Evolutionary conservation across 371 early-diverging fungal species (phyloP).

Genomic region (Globomyces sp.): DNA sequence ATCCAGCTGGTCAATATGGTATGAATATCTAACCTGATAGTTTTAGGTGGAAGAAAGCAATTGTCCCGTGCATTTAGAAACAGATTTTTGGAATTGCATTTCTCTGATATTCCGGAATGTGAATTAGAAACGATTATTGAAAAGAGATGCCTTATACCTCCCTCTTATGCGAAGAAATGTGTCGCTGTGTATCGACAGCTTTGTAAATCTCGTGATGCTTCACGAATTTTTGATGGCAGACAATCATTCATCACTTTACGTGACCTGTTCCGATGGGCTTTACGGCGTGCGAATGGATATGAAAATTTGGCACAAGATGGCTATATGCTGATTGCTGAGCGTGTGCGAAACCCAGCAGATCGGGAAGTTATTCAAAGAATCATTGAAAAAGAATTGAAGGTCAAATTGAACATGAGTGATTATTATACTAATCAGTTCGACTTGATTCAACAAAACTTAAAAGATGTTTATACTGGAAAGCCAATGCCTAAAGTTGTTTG

Average conservation of each 20-base stretch:
- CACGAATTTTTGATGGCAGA: conserved; percentile 89
- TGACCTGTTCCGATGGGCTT: conserved; percentile 98
- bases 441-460: background rate
- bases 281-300: conserved; percentile 75
- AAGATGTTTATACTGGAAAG: conserved; percentile 8
- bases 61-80: conserved; percentile 99
- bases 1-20: conserved; percentile 93
- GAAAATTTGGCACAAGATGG: conserved; percentile 90
- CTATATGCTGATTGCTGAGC: conserved; percentile 94
- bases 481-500: conserved; percentile 65
- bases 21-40: too few relatives aligned
- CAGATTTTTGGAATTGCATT: conserved; percentile 97
- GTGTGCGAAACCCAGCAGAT: conserved; percentile 84
- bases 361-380: conserved; percentile 78
- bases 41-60: conserved; percentile 87
- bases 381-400: conserved; percentile 79
- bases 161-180: conserved; percentile 83
- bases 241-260: conserved; percentile 95
- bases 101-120: conserved; percentile 88
- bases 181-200: conserved; percentile 86
- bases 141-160: conserved; percentile 82
- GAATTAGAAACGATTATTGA: conserved; percentile 89
- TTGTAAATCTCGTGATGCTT: conserved; percentile 59
- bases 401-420: conserved; percentile 40
- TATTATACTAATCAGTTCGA: conserved; percentile 32